Evolutionary conservation across 371 early-diverging fungal genomes (phyloP), one percentile per base, ranked within the genome.

Genomic region (Mucor mucedo): DNA sequence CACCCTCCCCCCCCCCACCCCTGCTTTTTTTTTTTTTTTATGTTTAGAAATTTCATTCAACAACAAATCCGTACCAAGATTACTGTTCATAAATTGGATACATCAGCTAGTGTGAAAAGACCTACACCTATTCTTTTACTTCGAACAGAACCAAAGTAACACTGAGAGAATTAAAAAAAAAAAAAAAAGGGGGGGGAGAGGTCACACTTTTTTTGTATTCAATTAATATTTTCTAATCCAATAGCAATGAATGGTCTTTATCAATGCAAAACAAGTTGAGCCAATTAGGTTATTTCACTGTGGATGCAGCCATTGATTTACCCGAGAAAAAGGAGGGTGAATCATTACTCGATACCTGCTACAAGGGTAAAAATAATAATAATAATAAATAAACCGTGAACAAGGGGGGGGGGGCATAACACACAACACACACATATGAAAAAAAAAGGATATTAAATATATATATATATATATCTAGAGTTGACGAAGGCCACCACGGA

Each of bases 241-340:
- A 21, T 42, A 42, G 41, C 30, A 60, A 50, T 44, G 40, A 49
- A 38, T 64, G 61, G 60, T 38, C 57, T n/a, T 42, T 30, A 27
- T 13, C 32, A 30, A 76, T 77, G 73, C 75, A 79, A 58, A 55
- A 32, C 5, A 49, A 56, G 45, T 56, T 79, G 4, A 67, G 69
- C 29, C 40, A 76, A n/a, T 53, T 60, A 21, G 80, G 80, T 2
- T 79, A 75, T 30, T 64, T 55, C 16, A 60, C 42, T 39, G 44
- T 63, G 4, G 21, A 55, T 3, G 32, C 63, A 11, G 28, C 14
- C 48, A 59, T 59, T 2, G 27, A 14, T 21, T 61, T 66, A 56
- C 62, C 62, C 41, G 14, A 14, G 16, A 35, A 35, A 53, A 44
- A 41, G 3, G 4, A 56, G 5, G 21, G 50, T 39, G n/a, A 63